These are phyloP conservation scores for Trichoderma sp. DNA, from an alignment of 2,329 filamentous ascomycete genomes.

Conservation along the genomic window DNA sequence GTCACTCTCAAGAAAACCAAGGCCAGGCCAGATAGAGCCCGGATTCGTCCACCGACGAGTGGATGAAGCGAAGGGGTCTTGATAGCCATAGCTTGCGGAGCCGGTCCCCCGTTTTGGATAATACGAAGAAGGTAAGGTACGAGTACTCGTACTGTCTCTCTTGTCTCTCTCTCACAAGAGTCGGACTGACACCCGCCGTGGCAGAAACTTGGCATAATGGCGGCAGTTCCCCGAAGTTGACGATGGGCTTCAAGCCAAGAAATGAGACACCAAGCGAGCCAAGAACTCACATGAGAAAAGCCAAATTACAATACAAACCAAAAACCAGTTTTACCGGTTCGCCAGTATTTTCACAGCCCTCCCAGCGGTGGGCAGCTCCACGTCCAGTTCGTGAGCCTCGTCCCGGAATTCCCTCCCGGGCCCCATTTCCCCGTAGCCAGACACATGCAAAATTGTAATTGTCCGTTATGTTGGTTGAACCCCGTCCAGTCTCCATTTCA, in stretches of 20 bases:
- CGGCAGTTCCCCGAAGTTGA: not conserved
- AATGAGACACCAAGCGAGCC: not conserved
- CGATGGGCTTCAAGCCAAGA: not conserved
- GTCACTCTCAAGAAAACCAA: not conserved
- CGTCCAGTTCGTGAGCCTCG: not conserved
- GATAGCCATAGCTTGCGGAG: not conserved
- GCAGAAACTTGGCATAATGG: not conserved
- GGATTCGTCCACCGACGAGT: constrained; percentile 14
- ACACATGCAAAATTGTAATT: not conserved
- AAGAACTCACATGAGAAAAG: not conserved
- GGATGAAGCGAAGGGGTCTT: not conserved
- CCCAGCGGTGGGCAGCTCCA: not conserved
- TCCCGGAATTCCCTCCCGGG: constrained; percentile 1
- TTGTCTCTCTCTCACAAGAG: not conserved
- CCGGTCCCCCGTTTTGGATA: not conserved
- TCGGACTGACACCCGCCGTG: not conserved
- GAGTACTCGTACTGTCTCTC: not conserved
- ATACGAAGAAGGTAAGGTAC: not conserved
- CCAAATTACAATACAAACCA: not conserved
- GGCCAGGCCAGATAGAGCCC: not conserved
- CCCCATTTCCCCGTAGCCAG: not conserved
- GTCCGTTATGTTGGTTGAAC: not conserved
- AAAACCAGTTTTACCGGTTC: not conserved
- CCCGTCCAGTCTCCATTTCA: not conserved
- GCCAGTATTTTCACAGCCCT: not conserved